These are phyloP conservation scores for Hura crepitans DNA, from an alignment of 441 rosid species.

Conservation along the genomic window DNA sequence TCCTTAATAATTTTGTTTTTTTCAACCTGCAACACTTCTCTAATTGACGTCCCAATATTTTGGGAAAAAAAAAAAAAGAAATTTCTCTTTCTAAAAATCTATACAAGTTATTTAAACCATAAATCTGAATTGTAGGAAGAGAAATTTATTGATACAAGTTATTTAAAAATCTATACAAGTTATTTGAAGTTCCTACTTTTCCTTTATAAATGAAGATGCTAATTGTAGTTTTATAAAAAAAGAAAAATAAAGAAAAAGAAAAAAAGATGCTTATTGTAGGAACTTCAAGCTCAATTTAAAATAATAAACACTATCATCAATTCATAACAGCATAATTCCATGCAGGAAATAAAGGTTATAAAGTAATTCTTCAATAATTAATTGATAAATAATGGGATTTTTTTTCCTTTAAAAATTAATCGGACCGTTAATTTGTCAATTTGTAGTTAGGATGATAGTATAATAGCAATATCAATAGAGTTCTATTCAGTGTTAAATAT, in stretches of 20 bases:
- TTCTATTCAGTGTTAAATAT: too few species aligned
- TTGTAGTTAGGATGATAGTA: too few species aligned
- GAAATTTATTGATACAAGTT: too few species aligned
- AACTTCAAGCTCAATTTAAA: background rate
- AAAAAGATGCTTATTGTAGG: too few species aligned
- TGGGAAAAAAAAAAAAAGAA: too few species aligned
- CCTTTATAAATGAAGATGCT: background rate
- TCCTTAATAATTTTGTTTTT: slow-evolving; percentile 5
- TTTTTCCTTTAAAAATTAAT: background rate
- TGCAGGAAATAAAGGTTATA: background rate
- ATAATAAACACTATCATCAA: background rate
- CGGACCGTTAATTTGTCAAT: background rate
- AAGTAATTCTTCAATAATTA: background rate
- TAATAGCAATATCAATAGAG: too few species aligned
- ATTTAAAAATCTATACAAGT: too few species aligned
- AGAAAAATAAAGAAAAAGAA: too few species aligned
- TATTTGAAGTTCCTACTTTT: background rate
- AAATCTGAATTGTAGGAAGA: too few species aligned
- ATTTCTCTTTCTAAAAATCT: too few species aligned
- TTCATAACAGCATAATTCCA: background rate
- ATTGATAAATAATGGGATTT: background rate
- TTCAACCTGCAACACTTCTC: background rate
- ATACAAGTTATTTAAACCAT: too few species aligned
- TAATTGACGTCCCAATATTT: background rate
- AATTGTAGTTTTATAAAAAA: too few species aligned